Evolutionary conservation across 495 filamentous ascomycete species (phyloP).

Genomic region (Tuber magnatum): DNA sequence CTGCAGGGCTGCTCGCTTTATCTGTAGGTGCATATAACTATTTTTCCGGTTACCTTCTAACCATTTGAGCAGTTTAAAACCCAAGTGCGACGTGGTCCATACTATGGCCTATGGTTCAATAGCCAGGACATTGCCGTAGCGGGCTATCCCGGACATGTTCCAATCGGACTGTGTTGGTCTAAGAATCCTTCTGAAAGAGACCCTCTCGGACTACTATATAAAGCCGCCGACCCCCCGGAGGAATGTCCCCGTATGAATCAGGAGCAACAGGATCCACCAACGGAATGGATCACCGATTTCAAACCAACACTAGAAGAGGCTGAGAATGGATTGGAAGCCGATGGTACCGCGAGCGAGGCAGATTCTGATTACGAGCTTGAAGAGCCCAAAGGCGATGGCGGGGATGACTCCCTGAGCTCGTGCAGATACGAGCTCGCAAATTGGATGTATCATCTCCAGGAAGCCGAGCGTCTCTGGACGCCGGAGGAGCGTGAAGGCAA

Average conservation of each 20-base stretch:
- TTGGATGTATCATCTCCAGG: constrained; percentile 22
- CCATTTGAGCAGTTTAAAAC: neutral
- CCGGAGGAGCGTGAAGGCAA: constrained; percentile 9
- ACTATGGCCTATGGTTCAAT: neutral
- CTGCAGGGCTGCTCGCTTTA: neutral
- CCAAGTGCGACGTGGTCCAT: neutral
- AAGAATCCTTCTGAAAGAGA: neutral
- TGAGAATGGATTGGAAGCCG: neutral
- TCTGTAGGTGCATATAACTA: neutral
- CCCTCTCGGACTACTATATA: neutral
- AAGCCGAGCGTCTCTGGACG: constrained; percentile 14
- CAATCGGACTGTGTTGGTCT: neutral
- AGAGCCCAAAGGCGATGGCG: neutral
- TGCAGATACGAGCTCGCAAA: constrained; percentile 15
- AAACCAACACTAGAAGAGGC: neutral
- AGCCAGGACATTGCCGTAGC: neutral
- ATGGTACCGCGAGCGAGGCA: constrained; percentile 5
- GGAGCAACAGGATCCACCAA: neutral
- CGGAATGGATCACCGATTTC: neutral
- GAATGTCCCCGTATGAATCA: neutral
- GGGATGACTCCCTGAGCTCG: neutral
- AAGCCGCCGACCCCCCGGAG: neutral
- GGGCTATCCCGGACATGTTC: neutral
- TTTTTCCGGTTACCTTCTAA: neutral
- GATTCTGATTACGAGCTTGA: constrained; percentile 12